These are phyloP conservation scores for Lipomyces spencermartinsiae DNA, from an alignment of 805 yeast species.

Conservation along the genomic window DNA sequence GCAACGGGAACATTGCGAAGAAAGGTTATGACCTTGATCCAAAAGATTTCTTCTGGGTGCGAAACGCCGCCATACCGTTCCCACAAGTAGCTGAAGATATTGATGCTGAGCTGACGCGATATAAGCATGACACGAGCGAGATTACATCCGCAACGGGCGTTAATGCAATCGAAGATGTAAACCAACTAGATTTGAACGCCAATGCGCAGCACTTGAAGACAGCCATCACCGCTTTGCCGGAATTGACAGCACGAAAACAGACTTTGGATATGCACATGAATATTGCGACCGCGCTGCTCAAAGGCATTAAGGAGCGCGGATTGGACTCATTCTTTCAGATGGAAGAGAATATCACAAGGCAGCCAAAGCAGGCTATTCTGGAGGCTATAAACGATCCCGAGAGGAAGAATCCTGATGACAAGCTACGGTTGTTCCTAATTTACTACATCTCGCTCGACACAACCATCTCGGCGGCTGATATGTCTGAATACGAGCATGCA, in stretches of 20 bases:
- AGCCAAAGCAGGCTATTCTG: constrained; percentile 62
- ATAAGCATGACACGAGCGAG: constrained; percentile 87
- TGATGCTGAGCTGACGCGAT: constrained; percentile 77
- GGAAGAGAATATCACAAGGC: constrained; percentile 72
- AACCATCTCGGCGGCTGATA: constrained; percentile 56
- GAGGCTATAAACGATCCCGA: constrained; percentile 59
- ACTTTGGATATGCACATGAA: constrained; percentile 97
- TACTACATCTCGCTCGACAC: constrained; percentile 58
- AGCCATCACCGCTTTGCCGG: constrained; percentile 92
- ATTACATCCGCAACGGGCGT: constrained; percentile 79
- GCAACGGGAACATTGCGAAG: constrained; percentile 44
- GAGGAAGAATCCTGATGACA: constrained; percentile 65
- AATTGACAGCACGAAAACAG: constrained; percentile 83
- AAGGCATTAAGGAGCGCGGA: constrained; percentile 82
- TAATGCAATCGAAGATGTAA: constrained; percentile 74
- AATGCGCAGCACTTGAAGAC: constrained; percentile 53
- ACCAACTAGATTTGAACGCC: constrained; percentile 47
- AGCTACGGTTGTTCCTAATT: constrained; percentile 87
- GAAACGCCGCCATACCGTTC: constrained; percentile 85
- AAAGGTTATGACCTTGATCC: constrained; percentile 89
- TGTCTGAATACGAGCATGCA: constrained; percentile 66
- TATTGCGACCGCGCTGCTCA: constrained; percentile 81
- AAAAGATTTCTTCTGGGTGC: constrained; percentile 88
- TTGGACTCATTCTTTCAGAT: constrained; percentile 92
- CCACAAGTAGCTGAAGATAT: constrained; percentile 99